These are phyloP conservation scores for Rubroboletus satanas DNA, from an alignment of 768 basidiomycete species.

Conservation along the genomic window DNA sequence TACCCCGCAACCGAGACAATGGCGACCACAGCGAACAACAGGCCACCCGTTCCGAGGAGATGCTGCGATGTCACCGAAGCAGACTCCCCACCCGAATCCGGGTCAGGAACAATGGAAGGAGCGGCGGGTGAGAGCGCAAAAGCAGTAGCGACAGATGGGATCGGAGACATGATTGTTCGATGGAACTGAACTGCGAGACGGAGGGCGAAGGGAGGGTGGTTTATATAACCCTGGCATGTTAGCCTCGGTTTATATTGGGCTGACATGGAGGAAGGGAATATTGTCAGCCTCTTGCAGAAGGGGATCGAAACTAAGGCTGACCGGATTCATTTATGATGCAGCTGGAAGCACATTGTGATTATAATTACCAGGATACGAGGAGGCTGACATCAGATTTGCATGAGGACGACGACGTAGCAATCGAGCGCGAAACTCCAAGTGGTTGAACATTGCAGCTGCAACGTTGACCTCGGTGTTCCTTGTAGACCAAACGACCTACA, in stretches of 20 bases:
- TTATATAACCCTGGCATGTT: constrained; percentile 8
- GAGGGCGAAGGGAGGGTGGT: background rate
- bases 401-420: background rate
- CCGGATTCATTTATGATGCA: background rate
- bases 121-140: background rate
- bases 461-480: background rate
- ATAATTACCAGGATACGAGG: background rate
- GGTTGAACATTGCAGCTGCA: background rate
- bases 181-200: background rate
- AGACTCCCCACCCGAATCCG: background rate
- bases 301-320: background rate
- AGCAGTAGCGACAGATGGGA: constrained; percentile 11
- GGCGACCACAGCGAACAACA: constrained; percentile 11
- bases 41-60: constrained; percentile 12
- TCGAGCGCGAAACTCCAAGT: background rate
- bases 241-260: constrained; percentile 4
- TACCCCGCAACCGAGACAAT: constrained; percentile 16
- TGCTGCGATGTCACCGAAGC: background rate
- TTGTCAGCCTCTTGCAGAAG: constrained; percentile 10
- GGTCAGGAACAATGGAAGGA: constrained; percentile 1
- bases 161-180: constrained; percentile 17
- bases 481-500: background rate
- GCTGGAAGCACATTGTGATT: background rate
- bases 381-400: background rate
- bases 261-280: background rate